phyloP scores from a whole-genome alignment of 1,139 yeast genomes.

The Pichia sp. region DNA sequence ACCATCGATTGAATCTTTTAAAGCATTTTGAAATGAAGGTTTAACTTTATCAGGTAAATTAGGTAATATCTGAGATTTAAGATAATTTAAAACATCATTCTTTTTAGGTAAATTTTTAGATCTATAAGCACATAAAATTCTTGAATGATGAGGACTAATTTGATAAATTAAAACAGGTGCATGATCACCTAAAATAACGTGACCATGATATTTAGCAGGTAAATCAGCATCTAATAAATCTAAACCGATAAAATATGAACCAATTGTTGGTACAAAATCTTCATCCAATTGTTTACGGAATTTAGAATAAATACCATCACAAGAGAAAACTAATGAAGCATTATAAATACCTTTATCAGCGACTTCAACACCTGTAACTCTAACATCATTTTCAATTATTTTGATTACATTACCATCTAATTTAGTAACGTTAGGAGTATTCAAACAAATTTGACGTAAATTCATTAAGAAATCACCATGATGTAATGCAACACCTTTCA shows the following conservation, averaged over 20 bases:
- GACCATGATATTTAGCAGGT: slow-evolving; percentile 76
- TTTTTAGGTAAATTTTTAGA: slow-evolving; percentile 67
- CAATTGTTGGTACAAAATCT: slow-evolving; percentile 50
- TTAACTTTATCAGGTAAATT: slow-evolving; percentile 55
- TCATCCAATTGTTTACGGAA: slow-evolving; percentile 68
- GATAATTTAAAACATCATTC: slow-evolving; percentile 50
- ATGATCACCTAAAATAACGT: slow-evolving; percentile 79
- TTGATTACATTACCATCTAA: slow-evolving; percentile 76
- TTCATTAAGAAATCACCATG: slow-evolving; percentile 84
- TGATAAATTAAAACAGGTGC: slow-evolving; percentile 88
- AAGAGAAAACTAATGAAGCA: slow-evolving; percentile 64
- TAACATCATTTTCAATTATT: slow-evolving; percentile 45
- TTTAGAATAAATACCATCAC: slow-evolving; percentile 94
- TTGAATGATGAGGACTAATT: slow-evolving; percentile 72
- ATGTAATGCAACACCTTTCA: slow-evolving; percentile 77
- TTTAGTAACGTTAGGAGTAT: slow-evolving; percentile 65
- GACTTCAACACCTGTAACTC: slow-evolving; percentile 62
- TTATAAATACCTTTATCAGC: slow-evolving; percentile 35
- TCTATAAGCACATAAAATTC: slow-evolving; percentile 85
- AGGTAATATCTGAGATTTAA: slow-evolving; percentile 55
- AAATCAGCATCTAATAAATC: slow-evolving; percentile 63
- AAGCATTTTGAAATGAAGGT: slow-evolving; percentile 59
- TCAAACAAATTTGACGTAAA: slow-evolving; percentile 61
- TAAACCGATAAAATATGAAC: slow-evolving; percentile 83
- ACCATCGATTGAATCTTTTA: slow-evolving; percentile 29